Conservation (phyloP, 1,139 yeast species). For the Scheffersomyces parashehatae region DNA sequence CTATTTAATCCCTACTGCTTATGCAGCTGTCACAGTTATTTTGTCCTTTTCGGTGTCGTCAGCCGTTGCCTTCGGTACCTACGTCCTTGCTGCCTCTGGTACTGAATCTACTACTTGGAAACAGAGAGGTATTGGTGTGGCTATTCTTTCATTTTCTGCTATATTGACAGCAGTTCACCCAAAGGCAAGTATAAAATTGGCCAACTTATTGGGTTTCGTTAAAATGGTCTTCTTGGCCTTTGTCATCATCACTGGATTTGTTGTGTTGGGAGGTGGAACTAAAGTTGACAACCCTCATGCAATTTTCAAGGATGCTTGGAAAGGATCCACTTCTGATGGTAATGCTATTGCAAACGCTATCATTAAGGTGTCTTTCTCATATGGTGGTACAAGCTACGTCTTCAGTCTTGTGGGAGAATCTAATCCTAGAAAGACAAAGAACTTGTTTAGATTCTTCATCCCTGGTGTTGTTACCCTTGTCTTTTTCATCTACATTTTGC, state of each 20-base stretch:
- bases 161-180: constrained; percentile 29
- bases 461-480: constrained; percentile 36
- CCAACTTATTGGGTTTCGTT: constrained; percentile 38
- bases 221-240: constrained; percentile 39
- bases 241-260: constrained; percentile 36
- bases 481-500: constrained; percentile 34
- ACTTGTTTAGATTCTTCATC: constrained; percentile 31
- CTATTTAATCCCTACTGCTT: constrained; percentile 40
- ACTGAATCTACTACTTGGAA: constrained; percentile 37
- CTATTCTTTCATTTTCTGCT: constrained; percentile 30
- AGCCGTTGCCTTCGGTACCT: constrained; percentile 44
- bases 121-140: constrained; percentile 44
- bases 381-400: constrained; percentile 40
- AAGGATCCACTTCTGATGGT: constrained; percentile 42
- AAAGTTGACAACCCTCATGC: constrained; percentile 30
- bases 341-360: constrained; percentile 44
- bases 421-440: constrained; percentile 26
- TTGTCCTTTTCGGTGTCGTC: constrained; percentile 43
- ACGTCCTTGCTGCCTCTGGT: constrained; percentile 39
- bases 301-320: constrained; percentile 38
- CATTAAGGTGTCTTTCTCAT: constrained; percentile 43
- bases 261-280: constrained; percentile 41
- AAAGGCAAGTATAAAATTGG: constrained; percentile 31
- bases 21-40: constrained; percentile 42
- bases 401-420: constrained; percentile 42